Percentiles rank a stretch among this genome's conserved stretches.
phyloP scores from a whole-genome alignment of 345 rosid species.

The Garcia nutans region DNA sequence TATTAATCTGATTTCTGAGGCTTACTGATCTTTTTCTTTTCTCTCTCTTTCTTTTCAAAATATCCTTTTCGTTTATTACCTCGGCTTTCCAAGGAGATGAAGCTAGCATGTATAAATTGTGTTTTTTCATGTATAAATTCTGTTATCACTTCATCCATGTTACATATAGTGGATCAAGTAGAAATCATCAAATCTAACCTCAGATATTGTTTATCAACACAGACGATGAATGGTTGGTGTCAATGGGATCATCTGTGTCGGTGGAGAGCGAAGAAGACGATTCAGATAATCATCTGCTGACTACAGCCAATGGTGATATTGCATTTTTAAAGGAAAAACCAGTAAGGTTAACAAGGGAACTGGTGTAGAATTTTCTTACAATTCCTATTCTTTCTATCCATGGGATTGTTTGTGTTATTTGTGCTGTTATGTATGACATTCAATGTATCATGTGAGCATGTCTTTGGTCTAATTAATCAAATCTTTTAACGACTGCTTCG shows the following conservation, averaged over 20 bases:
- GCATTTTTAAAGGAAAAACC: constrained; percentile 68
- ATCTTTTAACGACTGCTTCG: background rate
- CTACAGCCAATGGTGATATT: constrained; percentile 54
- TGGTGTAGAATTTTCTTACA: constrained; percentile 22
- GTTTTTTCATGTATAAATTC: background rate
- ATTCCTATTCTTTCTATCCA: constrained; percentile 11
- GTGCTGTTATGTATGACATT: constrained; percentile 5
- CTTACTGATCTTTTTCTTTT: background rate
- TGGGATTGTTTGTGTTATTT: constrained; percentile 13
- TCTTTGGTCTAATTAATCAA: constrained; percentile 13
- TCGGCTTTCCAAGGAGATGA: background rate
- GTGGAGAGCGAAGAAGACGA: constrained; percentile 69
- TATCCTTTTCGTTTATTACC: background rate
- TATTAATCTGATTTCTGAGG: constrained; percentile 3
- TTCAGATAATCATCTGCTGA: constrained; percentile 64
- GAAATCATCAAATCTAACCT: background rate
- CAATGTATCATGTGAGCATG: constrained; percentile 1
- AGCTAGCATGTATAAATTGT: background rate
- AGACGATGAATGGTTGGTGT: constrained; percentile 55
- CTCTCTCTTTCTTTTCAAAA: background rate
- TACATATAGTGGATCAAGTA: background rate
- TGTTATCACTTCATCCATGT: background rate
- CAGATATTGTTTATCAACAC: constrained; percentile 15
- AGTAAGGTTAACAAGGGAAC: constrained; percentile 62
- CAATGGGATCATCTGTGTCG: constrained; percentile 54